Conservation (phyloP, 2,329 filamentous ascomycete species). For the Verticillium tricorpus region DNA sequence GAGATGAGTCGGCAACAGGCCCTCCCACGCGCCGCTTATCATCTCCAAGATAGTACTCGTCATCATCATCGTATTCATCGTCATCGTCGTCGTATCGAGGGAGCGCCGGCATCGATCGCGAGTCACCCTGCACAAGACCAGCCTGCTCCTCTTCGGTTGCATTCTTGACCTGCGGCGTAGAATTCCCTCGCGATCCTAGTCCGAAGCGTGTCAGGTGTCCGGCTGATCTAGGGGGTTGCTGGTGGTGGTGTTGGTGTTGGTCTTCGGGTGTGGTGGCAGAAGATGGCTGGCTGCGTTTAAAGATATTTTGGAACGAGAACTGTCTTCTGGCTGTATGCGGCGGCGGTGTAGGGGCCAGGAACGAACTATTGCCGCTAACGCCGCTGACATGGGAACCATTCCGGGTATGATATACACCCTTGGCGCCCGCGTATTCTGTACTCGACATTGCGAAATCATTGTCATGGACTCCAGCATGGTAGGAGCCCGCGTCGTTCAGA, state of each 20-base stretch:
- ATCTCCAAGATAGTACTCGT: slow-evolving; percentile 20
- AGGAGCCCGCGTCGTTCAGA: slow-evolving; percentile 24
- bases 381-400: slow-evolving; percentile 34
- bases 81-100: slow-evolving; percentile 31
- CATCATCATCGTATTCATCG: slow-evolving; percentile 27
- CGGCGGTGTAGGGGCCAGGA: slow-evolving; percentile 53
- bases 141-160: slow-evolving; percentile 78
- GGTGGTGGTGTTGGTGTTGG: slow-evolving; percentile 18
- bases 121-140: slow-evolving; percentile 76
- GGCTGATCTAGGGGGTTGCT: slow-evolving; percentile 10
- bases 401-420: slow-evolving; percentile 28
- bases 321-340: slow-evolving; percentile 64
- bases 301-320: slow-evolving; percentile 90
- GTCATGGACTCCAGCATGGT: slow-evolving; percentile 30
- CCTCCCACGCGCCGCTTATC: slow-evolving; percentile 14
- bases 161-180: slow-evolving; percentile 37
- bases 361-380: slow-evolving; percentile 36
- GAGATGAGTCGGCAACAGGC: neutral
- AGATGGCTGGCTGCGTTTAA: slow-evolving; percentile 49
- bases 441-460: slow-evolving; percentile 26
- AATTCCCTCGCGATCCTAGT: slow-evolving; percentile 31
- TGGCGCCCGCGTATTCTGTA: slow-evolving; percentile 45
- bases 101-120: slow-evolving; percentile 26
- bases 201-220: slow-evolving; percentile 11
- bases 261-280: slow-evolving; percentile 16